Evolutionary conservation across 2,329 filamentous ascomycete genomes (phyloP).

Genomic region (Fusarium setosum): DNA sequence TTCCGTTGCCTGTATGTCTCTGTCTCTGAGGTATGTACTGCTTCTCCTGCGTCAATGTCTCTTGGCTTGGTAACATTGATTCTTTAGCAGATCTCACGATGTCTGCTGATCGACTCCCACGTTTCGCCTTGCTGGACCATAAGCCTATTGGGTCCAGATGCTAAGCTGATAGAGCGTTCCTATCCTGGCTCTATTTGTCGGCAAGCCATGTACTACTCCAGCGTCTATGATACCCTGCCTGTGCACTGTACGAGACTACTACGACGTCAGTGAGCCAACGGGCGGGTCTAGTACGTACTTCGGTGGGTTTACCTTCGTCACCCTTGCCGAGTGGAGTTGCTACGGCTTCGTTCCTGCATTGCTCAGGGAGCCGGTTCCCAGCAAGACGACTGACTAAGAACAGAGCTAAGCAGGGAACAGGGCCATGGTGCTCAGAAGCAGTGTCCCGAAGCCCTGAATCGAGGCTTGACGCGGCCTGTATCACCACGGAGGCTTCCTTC

Average conservation of each 20-base stretch:
- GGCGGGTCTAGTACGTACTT: slow-evolving; percentile 22
- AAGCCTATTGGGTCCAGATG: slow-evolving; percentile 9
- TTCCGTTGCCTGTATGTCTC: slow-evolving; percentile 25
- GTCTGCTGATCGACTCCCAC: slow-evolving; percentile 3
- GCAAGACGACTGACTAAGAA: slow-evolving; percentile 25
- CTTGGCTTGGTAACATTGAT: slow-evolving; percentile 22
- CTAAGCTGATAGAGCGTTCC: slow-evolving; percentile 12
- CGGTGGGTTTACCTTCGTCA: slow-evolving; percentile 31
- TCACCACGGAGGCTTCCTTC: slow-evolving; percentile 20
- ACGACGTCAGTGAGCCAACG: slow-evolving; percentile 35
- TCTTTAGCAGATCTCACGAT: slow-evolving; percentile 17
- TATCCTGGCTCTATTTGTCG: slow-evolving; percentile 14
- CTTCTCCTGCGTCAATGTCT: slow-evolving; percentile 21
- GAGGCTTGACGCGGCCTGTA: slow-evolving; percentile 23
- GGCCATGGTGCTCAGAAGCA: slow-evolving; percentile 22
- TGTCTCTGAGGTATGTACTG: slow-evolving; percentile 17
- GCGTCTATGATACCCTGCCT: not conserved
- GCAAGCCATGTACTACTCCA: not conserved
- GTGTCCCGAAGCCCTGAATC: slow-evolving; percentile 26
- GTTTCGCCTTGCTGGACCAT: not conserved
- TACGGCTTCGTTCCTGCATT: slow-evolving; percentile 44
- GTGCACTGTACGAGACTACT: slow-evolving; percentile 21
- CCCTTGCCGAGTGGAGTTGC: slow-evolving; percentile 31
- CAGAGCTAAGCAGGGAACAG: slow-evolving; percentile 28
- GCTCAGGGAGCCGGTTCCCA: slow-evolving; percentile 36